phyloP scores from a whole-genome alignment of 139 green algal genomes.

The Tetraselmis striata region DNA sequence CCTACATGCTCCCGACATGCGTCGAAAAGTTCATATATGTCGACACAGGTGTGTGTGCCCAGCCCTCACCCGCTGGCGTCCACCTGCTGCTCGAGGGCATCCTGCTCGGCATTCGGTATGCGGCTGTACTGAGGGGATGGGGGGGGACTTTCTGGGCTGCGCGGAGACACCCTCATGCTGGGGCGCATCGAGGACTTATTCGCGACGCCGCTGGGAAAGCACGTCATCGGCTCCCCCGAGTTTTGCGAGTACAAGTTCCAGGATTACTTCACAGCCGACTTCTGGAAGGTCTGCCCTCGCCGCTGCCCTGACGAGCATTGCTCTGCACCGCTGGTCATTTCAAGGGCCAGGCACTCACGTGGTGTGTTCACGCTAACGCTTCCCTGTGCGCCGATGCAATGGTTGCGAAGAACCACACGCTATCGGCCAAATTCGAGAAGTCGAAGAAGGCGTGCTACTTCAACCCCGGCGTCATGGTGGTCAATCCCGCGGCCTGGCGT shows the following conservation, averaged over 20 bases:
- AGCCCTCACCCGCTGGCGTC: no score
- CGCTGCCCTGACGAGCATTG: no score
- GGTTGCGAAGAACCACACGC: no score
- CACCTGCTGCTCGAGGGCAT: no score
- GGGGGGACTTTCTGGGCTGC: neutral
- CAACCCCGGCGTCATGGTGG: neutral
- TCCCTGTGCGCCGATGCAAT: no score
- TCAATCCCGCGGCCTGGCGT: neutral
- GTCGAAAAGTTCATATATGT: neutral
- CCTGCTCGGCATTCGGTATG: neutral
- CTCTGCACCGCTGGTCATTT: no score
- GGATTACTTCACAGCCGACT: neutral
- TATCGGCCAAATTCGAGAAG: neutral
- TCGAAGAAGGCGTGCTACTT: neutral
- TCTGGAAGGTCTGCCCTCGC: no score
- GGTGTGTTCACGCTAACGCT: no score
- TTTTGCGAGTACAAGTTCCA: conserved; percentile 6
- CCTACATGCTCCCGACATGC: neutral
- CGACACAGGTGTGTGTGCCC: conserved; percentile 1
- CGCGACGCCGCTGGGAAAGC: neutral
- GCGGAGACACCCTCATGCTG: neutral
- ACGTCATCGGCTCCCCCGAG: conserved; percentile 3
- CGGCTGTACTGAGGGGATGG: neutral
- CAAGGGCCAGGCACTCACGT: no score
- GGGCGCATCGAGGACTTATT: neutral